These are phyloP conservation scores for Vitis hybrid DNA, from an alignment of 177 flowering plant genomes.

Conservation along the genomic window DNA sequence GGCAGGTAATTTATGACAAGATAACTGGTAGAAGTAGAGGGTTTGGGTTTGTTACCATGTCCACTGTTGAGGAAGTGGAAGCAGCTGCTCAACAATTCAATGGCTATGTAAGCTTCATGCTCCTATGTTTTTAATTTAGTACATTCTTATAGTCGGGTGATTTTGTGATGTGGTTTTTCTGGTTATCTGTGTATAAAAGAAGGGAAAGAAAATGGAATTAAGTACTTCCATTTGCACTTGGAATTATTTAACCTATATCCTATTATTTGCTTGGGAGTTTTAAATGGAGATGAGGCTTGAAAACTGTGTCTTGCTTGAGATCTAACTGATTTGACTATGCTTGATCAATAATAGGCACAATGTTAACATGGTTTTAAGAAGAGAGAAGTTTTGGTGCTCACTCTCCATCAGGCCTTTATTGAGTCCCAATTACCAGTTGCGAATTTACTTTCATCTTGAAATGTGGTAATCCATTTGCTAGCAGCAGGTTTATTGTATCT, in stretches of 20 bases:
- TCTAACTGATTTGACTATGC: background rate
- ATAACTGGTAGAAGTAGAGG: constrained; percentile 84
- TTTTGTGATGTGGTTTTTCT: background rate
- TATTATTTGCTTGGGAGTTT: background rate
- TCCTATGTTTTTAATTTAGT: background rate
- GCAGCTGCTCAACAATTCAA: constrained; percentile 78
- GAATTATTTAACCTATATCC: too few relatives aligned
- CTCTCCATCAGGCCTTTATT: background rate
- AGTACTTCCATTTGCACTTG: too few relatives aligned
- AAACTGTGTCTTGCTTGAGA: background rate
- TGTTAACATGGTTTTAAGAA: background rate
- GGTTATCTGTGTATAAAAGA: background rate
- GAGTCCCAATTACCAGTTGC: background rate
- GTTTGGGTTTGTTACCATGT: constrained; percentile 92
- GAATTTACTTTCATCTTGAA: background rate
- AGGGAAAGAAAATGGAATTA: too few relatives aligned
- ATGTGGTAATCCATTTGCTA: background rate
- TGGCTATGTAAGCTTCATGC: constrained; percentile 63
- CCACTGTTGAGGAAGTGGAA: constrained; percentile 62
- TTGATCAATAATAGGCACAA: background rate
- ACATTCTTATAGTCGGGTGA: background rate
- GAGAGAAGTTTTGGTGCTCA: background rate
- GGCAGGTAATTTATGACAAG: constrained; percentile 90
- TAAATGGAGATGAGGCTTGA: background rate
- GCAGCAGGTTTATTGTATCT: background rate